phyloP scores from a whole-genome alignment of 306 rosid genomes.

The Sphenostylis stenocarpa region DNA sequence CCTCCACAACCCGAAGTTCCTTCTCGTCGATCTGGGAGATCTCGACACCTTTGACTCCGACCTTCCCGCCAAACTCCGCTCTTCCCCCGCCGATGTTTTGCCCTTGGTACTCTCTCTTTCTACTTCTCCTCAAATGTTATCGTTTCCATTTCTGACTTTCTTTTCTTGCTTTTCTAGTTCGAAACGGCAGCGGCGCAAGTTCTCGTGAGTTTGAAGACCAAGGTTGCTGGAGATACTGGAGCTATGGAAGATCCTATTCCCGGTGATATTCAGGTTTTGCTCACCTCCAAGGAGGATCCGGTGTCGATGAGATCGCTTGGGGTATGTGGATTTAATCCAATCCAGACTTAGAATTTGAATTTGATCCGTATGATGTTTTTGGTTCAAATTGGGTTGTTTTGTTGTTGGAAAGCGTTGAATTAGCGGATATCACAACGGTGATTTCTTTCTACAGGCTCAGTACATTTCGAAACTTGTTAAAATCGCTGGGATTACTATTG shows the following conservation, averaged over 20 bases:
- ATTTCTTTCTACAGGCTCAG: constrained; percentile 60
- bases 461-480: constrained; percentile 82
- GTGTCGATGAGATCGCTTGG: constrained; percentile 83
- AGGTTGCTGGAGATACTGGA: constrained; percentile 83
- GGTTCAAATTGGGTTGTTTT: neutral
- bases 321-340: constrained; percentile 44
- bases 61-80: constrained; percentile 75
- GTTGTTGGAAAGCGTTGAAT: neutral
- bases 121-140: neutral
- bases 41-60: constrained; percentile 80
- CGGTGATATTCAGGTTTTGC: constrained; percentile 87
- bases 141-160: neutral
- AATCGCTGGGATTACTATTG: constrained; percentile 89
- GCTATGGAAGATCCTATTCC: constrained; percentile 80
- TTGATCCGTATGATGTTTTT: neutral
- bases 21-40: constrained; percentile 69
- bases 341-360: neutral
- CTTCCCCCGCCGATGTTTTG: constrained; percentile 74
- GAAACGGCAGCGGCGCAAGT: constrained; percentile 98
- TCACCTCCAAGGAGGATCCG: constrained; percentile 82
- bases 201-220: constrained; percentile 74
- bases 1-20: constrained; percentile 63
- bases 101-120: constrained; percentile 56
- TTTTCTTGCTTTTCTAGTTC: constrained; percentile 43
- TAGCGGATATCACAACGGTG: neutral